These are phyloP conservation scores for Phalaenopsis hybrid DNA, from an alignment of 116 monocot genomes.

Conservation along the genomic window DNA sequence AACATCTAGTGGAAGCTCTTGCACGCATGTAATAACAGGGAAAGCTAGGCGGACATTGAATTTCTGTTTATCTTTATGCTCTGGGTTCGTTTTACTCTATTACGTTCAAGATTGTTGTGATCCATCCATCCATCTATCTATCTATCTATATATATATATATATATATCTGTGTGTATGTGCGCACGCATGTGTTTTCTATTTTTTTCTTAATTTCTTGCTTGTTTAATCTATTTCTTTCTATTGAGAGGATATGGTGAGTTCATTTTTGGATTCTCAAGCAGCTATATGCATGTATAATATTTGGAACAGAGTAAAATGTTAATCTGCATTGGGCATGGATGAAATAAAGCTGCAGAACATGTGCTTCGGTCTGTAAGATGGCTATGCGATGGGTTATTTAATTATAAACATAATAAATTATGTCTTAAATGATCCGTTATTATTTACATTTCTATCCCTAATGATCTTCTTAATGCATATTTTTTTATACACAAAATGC, in stretches of 20 bases:
- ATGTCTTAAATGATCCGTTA: not conserved
- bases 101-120: not conserved
- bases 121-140: too few species aligned
- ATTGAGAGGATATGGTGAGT: not conserved
- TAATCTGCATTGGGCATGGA: not conserved
- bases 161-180: too few species aligned
- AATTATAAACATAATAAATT: not conserved
- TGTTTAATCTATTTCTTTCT: not conserved
- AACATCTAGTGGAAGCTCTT: constrained; percentile 34
- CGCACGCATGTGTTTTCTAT: too few species aligned
- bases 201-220: not conserved
- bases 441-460: not conserved
- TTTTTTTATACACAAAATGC: not conserved
- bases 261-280: not conserved
- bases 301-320: not conserved
- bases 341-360: not conserved
- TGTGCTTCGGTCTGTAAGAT: not conserved
- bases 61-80: constrained; percentile 72
- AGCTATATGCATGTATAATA: not conserved
- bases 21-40: constrained; percentile 81
- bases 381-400: not conserved
- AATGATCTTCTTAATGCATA: not conserved
- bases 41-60: constrained; percentile 73
- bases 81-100: constrained; percentile 44
- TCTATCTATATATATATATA: too few species aligned